Conservation (phyloP, 148 eudicot species). For the Rhododendron mucronatum region DNA sequence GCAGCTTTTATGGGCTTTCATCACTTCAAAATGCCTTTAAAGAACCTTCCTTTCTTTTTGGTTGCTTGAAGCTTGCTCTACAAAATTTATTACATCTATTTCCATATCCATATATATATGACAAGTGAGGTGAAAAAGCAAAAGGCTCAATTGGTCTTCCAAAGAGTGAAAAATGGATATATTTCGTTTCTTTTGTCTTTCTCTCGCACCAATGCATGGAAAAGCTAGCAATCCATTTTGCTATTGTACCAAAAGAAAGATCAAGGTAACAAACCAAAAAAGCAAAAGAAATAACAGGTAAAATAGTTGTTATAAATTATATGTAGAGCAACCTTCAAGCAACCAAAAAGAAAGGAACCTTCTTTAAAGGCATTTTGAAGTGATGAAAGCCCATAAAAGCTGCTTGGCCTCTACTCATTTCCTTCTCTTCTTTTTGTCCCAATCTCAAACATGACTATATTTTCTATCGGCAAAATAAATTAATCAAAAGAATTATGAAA, state of each 20-base stretch:
- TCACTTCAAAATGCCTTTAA: no score
- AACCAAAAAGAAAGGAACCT: conserved; percentile 1
- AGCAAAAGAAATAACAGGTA: background rate
- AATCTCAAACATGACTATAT: background rate
- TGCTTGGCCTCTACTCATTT: background rate
- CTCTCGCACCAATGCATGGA: conserved; percentile 14
- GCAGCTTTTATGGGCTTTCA: no score
- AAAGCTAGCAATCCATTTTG: conserved; percentile 1
- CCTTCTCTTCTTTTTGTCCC: background rate
- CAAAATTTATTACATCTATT: no score
- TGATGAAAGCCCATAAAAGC: conserved; percentile 5
- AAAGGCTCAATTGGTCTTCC: background rate
- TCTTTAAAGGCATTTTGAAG: conserved; percentile 7
- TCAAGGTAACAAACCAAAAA: background rate
- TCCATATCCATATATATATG: no score
- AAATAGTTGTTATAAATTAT: background rate
- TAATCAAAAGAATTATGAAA: no score
- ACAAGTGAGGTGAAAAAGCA: background rate
- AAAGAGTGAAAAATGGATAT: conserved; percentile 2
- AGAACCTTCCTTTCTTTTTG: no score
- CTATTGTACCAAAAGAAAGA: background rate
- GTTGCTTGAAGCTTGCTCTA: no score
- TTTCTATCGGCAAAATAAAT: no score
- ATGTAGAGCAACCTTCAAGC: conserved; percentile 9
- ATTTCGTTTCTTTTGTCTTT: conserved; percentile 7